Conservation (phyloP, 192 early-diverging fungal species). For the Coemansia sp. region DNA sequence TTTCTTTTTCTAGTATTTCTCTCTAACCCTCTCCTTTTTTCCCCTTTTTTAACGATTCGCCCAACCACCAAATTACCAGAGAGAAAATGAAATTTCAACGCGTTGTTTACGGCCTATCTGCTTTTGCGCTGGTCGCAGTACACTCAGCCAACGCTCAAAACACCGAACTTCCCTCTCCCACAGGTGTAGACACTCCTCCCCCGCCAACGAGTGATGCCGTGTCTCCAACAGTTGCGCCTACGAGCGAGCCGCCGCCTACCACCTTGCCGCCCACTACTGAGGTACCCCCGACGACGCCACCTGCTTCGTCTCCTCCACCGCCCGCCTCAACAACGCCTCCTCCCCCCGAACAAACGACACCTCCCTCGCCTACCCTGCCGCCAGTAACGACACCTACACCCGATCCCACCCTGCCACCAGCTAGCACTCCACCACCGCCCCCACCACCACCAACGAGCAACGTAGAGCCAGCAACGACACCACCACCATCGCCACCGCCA, state of each 20-base stretch:
- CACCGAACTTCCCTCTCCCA: not conserved
- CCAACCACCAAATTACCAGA: not conserved
- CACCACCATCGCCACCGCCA: not conserved
- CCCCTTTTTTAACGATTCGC: slow-evolving; percentile 1
- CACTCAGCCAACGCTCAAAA: not conserved
- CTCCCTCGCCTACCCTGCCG: not conserved
- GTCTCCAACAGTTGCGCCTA: not conserved
- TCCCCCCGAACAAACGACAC: not conserved
- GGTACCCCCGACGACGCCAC: not conserved
- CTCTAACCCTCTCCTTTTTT: not conserved
- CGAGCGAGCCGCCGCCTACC: not conserved
- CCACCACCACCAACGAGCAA: not conserved
- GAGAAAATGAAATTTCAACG: not conserved
- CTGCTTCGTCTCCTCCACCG: not conserved
- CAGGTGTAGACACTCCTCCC: not conserved
- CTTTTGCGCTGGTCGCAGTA: slow-evolving; percentile 6
- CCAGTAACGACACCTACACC: not conserved
- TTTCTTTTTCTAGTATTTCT: not conserved
- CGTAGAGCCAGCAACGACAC: not conserved
- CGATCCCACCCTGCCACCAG: not conserved
- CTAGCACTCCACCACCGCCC: not conserved
- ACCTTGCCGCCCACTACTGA: not conserved
- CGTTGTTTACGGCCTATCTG: not conserved
- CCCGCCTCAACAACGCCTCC: not conserved
- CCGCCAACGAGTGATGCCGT: not conserved